Base-by-base conservation (phyloP, 1,284 basidiomycete species). In the Rhodotorula mucilaginosa region DNA sequence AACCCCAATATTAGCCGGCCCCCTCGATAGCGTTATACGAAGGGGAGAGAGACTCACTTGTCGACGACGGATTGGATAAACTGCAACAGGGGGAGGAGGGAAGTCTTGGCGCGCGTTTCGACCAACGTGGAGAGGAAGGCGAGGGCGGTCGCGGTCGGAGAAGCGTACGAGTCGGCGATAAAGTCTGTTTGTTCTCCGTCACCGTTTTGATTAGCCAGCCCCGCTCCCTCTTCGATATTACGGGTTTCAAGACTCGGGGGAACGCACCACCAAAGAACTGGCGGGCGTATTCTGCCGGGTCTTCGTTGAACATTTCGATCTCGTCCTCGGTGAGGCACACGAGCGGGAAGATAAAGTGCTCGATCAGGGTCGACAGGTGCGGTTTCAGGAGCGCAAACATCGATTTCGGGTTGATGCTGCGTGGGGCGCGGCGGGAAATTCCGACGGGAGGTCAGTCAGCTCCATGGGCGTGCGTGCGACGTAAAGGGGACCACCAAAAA, bases 381-480 rank as follows among this genome's bases (percentile, higher is more conserved):
- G 91, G 91, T 80, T 92, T 93, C 78, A 94, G 85, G 51, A 91
- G 84, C 3, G 85, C 83, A 91, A 92, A 94, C 5, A 90, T 94
- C 23, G 89, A 86, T 79, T 91, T 92, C 16, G 92, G 92, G 82
- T 93, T 93, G 75, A 94, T 87, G 77, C 91, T 93, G 65, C 31
- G n/a, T 0, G 4, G 1, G 31, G 0, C 26, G 56, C 19, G 63
- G 61, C n/a, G 52, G 15, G 19, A 46, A n/a, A 44, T 47, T 16
- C 1, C 1, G 26, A 26, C 26, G 26, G 26, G 26, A 26, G 26
- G 26, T 26, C 26, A 26, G 26, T 26, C 26, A 26, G 26, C 26
- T 26, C 26, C 26, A 1, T 26, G 26, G 26, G 26, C 26, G 5
- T 13, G 19, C n/a, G 5, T 6, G 23, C 15, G 59, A 18, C 46